These are phyloP conservation scores for Lichtheimia corymbifera DNA, from an alignment of 371 early-diverging fungal species.

Conservation along the genomic window DNA sequence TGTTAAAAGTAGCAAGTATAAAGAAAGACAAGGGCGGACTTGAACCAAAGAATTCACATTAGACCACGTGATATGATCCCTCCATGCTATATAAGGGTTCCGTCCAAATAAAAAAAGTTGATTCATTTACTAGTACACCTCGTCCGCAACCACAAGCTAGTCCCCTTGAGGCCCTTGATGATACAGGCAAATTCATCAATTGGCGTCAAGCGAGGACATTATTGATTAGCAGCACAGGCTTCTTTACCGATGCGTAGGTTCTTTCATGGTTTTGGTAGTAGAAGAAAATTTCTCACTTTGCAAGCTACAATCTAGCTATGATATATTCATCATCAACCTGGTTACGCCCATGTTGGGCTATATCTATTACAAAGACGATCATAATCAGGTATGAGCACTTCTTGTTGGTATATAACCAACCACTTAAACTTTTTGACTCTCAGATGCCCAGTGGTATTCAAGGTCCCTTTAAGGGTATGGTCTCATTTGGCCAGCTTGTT, in stretches of 20 bases:
- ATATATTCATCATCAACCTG: constrained; percentile 72
- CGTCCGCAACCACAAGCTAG: background rate
- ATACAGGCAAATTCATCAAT: constrained; percentile 7
- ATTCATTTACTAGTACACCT: background rate
- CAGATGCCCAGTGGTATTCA: constrained; percentile 57
- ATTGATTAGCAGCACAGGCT: constrained; percentile 38
- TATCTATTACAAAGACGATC: constrained; percentile 55
- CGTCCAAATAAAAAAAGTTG: background rate
- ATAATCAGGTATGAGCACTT: constrained; percentile 7
- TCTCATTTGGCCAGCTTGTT: constrained; percentile 71
- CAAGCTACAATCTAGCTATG: constrained; percentile 18
- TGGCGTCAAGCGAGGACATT: constrained; percentile 20
- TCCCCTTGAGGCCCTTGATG: constrained; percentile 17
- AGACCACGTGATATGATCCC: background rate
- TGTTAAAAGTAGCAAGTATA: too few species aligned
- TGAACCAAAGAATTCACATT: too few species aligned
- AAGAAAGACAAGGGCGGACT: too few species aligned
- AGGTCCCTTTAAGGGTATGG: constrained; percentile 72
- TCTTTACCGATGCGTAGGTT: constrained; percentile 60
- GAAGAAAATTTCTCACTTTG: background rate
- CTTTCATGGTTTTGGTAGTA: background rate
- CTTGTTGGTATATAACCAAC: background rate
- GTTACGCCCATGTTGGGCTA: constrained; percentile 70
- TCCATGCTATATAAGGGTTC: background rate
- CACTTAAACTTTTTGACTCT: background rate